These are phyloP conservation scores for Scheffersomyces amazonensis DNA, from an alignment of 805 yeast genomes.

Conservation along the genomic window DNA sequence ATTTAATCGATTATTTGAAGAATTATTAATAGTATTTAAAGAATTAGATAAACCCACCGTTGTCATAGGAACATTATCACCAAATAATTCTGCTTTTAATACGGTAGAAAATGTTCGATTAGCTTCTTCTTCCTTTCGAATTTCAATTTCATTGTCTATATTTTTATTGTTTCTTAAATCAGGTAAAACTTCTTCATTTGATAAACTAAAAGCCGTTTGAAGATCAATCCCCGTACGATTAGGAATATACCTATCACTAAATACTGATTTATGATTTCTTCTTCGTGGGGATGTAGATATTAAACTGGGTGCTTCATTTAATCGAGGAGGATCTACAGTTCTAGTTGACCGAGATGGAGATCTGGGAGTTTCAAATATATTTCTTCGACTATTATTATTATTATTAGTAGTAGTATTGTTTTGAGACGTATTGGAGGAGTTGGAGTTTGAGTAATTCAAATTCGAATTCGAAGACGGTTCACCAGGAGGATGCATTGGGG, in stretches of 20 bases:
- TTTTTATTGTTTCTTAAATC: slow-evolving; percentile 22
- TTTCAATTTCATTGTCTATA: slow-evolving; percentile 61
- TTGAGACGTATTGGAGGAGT: too few species aligned
- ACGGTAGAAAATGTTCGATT: slow-evolving; percentile 84
- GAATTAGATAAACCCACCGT: slow-evolving; percentile 29
- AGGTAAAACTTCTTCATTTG: slow-evolving; percentile 42
- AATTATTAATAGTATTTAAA: slow-evolving; percentile 8
- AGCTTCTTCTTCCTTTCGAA: slow-evolving; percentile 74
- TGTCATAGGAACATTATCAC: slow-evolving; percentile 69
- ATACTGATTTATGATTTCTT: slow-evolving; percentile 45
- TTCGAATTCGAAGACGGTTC: too few species aligned
- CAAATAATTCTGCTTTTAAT: slow-evolving; percentile 85
- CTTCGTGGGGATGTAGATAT: slow-evolving; percentile 40
- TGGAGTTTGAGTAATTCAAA: too few species aligned
- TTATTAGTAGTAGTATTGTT: too few species aligned
- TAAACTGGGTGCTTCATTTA: slow-evolving; percentile 22
- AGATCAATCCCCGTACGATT: slow-evolving; percentile 80
- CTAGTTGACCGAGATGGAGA: slow-evolving; percentile 43
- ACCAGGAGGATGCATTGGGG: too few species aligned
- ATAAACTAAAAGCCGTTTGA: slow-evolving; percentile 76
- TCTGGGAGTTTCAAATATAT: slow-evolving; percentile 34
- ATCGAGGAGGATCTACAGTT: slow-evolving; percentile 34
- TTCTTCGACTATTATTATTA: slow-evolving; percentile 3
- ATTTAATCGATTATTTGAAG: not conserved
- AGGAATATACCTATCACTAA: slow-evolving; percentile 88